Conservation (phyloP, 2,329 filamentous ascomycete species). For the Hypoxylon sp. region DNA sequence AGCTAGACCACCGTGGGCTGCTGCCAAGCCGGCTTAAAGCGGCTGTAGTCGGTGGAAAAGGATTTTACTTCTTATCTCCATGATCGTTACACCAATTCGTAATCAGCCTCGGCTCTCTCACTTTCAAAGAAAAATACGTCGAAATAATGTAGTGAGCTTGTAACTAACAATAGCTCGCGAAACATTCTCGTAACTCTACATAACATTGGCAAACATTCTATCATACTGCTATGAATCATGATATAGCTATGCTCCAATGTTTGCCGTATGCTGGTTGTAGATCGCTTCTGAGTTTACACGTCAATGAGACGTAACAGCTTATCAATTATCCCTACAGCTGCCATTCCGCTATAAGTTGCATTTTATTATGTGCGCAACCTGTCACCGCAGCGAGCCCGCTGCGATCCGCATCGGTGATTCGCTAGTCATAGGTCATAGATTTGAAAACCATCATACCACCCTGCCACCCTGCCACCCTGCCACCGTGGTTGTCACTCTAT, state of each 20-base stretch:
- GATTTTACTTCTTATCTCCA: slow-evolving; percentile 34
- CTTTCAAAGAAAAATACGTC: not conserved
- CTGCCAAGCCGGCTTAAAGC: slow-evolving; percentile 28
- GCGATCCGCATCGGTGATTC: not conserved
- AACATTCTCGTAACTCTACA: not conserved
- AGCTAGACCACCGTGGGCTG: not conserved
- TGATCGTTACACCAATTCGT: slow-evolving; percentile 12
- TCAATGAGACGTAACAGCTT: slow-evolving; percentile 24
- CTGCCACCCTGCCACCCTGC: not conserved
- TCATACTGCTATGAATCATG: not conserved
- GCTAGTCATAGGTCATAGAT: slow-evolving; percentile 3
- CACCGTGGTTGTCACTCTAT: not conserved
- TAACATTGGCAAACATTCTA: not conserved
- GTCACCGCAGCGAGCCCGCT: slow-evolving; percentile 6
- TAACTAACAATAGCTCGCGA: slow-evolving; percentile 7
- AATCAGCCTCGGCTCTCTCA: slow-evolving; percentile 33
- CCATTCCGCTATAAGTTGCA: not conserved
- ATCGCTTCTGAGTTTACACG: slow-evolving; percentile 15
- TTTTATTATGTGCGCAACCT: slow-evolving; percentile 10
- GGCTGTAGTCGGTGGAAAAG: slow-evolving; percentile 31
- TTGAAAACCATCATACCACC: slow-evolving; percentile 1
- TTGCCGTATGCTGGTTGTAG: not conserved
- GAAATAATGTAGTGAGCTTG: no score
- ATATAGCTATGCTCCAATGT: not conserved
- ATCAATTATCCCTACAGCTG: not conserved